Percentiles rank a stretch among this genome's conserved stretches.
phyloP scores from a whole-genome alignment of 371 early-diverging fungal species.

The Cokeromyces recurvatus region DNA sequence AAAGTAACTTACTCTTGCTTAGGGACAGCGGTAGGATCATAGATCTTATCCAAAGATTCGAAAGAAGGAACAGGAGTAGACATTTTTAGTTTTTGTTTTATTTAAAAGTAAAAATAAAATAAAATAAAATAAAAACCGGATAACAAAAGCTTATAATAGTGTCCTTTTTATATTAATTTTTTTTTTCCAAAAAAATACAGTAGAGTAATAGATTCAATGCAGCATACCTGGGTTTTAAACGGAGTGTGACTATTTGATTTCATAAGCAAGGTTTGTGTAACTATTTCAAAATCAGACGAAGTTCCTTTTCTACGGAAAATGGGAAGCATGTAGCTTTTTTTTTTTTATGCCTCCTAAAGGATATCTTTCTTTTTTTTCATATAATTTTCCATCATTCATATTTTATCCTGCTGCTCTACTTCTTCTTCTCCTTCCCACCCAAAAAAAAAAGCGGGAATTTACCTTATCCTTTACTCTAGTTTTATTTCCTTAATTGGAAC shows the following conservation, averaged over 20 bases:
- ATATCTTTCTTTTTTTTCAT: slow-evolving; percentile 26
- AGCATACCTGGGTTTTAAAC: slow-evolving; percentile 7
- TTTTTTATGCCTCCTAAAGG: no score
- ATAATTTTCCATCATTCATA: no score
- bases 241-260: slow-evolving; percentile 25
- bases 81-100: slow-evolving; percentile 7
- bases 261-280: slow-evolving; percentile 16
- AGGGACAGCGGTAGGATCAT: slow-evolving; percentile 26
- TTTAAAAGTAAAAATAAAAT: slow-evolving; percentile 1
- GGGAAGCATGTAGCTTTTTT: no score
- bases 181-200: no score
- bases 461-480: no score
- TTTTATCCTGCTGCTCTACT: no score
- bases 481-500: no score
- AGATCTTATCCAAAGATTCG: slow-evolving; percentile 36
- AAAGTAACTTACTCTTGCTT: slow-evolving; percentile 36
- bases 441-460: no score
- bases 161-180: neutral
- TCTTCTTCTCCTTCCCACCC: no score
- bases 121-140: neutral
- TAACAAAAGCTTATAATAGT: no score
- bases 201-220: no score
- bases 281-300: slow-evolving; percentile 4
- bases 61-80: slow-evolving; percentile 32
- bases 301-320: no score